Percentiles rank a stretch among this genome's conserved stretches.
Conservation (phyloP, 768 basidiomycete species). For the Cantharellus cinnabarinus region DNA sequence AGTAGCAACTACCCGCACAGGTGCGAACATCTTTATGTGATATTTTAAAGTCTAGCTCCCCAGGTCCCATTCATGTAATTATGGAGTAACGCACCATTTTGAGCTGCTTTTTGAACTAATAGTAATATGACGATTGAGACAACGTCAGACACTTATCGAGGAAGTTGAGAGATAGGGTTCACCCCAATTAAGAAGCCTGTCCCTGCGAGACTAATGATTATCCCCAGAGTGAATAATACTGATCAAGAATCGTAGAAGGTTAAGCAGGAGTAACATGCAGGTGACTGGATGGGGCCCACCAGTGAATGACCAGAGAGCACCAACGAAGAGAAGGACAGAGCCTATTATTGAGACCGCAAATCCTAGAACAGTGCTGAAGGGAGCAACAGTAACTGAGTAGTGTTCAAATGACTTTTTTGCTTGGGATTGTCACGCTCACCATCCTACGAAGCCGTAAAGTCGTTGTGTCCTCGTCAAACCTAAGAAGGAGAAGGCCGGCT, state of each 20-base stretch:
- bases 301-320: constrained; percentile 47
- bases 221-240: constrained; percentile 74
- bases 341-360: constrained; percentile 68
- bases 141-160: neutral
- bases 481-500: constrained; percentile 55
- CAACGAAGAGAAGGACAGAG: constrained; percentile 54
- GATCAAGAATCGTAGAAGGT: neutral
- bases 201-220: constrained; percentile 60
- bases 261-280: neutral
- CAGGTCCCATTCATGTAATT: neutral
- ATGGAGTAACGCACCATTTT: constrained; percentile 42
- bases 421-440: constrained; percentile 27
- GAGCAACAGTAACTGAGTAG: neutral
- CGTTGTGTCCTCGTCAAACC: constrained; percentile 61
- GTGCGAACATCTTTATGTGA: constrained; percentile 70
- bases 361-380: constrained; percentile 44
- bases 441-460: constrained; percentile 69
- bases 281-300: constrained; percentile 21
- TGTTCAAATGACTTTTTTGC: neutral
- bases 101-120: constrained; percentile 55
- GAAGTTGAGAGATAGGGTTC: constrained; percentile 14
- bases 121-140: constrained; percentile 4
- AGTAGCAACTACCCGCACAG: constrained; percentile 66
- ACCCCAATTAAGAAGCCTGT: constrained; percentile 87
- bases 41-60: neutral